phyloP scores from a whole-genome alignment of 2,329 filamentous ascomycete genomes.

The Apiospora malaysiana region DNA sequence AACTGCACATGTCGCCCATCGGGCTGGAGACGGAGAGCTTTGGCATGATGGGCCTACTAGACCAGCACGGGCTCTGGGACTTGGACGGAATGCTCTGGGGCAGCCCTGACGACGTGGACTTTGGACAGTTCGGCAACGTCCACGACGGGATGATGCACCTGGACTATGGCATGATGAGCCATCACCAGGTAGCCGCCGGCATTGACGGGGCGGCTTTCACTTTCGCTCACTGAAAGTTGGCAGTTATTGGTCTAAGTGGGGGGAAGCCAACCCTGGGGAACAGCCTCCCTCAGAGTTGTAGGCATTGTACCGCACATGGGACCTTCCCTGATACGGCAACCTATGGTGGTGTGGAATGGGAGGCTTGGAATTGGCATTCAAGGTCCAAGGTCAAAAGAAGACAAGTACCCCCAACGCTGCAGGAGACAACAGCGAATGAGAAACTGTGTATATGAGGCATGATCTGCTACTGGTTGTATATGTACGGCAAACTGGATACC shows the following conservation, averaged over 20 bases:
- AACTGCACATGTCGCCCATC: slow-evolving; percentile 58
- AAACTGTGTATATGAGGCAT: slow-evolving; percentile 14
- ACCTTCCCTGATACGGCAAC: neutral
- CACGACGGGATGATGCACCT: slow-evolving; percentile 40
- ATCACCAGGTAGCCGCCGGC: slow-evolving; percentile 38
- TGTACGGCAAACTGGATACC: slow-evolving; percentile 11
- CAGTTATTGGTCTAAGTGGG: neutral
- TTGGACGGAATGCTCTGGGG: slow-evolving; percentile 62
- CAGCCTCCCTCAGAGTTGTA: neutral
- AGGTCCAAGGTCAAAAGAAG: slow-evolving; percentile 1
- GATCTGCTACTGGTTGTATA: slow-evolving; percentile 8
- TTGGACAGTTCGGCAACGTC: slow-evolving; percentile 38
- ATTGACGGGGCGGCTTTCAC: slow-evolving; percentile 48
- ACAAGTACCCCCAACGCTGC: neutral
- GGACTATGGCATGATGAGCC: slow-evolving; percentile 32
- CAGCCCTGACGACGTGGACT: slow-evolving; percentile 46
- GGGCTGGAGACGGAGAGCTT: slow-evolving; percentile 56
- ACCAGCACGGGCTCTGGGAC: slow-evolving; percentile 62
- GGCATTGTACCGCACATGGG: neutral
- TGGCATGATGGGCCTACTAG: slow-evolving; percentile 59
- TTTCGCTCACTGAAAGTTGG: slow-evolving; percentile 47
- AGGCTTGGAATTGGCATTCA: neutral
- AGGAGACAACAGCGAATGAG: slow-evolving; percentile 18
- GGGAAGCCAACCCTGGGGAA: neutral
- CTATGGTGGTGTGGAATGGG: neutral